Percentiles rank a stretch among this genome's conserved stretches.
Conservation (phyloP, 2,329 filamentous ascomycete species). For the Tolypocladium sp. region DNA sequence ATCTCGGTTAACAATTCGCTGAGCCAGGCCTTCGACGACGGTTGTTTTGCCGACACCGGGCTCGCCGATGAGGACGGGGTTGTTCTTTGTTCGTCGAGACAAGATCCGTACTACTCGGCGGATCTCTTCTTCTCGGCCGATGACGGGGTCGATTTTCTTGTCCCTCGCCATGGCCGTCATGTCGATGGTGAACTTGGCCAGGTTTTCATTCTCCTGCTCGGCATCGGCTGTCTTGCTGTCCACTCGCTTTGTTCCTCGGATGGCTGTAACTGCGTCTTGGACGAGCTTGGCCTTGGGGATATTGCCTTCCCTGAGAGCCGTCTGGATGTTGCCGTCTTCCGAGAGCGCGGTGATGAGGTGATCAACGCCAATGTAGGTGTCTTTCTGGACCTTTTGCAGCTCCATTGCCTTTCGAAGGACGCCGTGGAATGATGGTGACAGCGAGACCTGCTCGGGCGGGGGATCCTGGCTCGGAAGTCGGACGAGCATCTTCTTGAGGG, state of each 20-base stretch:
- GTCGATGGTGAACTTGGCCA: constrained; percentile 97
- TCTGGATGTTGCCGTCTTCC: constrained; percentile 69
- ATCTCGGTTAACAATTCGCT: constrained; percentile 92
- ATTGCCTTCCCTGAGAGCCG: constrained; percentile 73
- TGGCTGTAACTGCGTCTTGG: constrained; percentile 81
- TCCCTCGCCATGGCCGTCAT: constrained; percentile 95
- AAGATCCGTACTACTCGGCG: constrained; percentile 84
- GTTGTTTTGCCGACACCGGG: constrained; percentile 98
- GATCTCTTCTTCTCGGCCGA: constrained; percentile 93
- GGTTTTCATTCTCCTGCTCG: constrained; percentile 86
- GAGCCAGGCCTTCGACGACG: constrained; percentile 90
- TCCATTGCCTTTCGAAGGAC: constrained; percentile 79
- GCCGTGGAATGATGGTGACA: constrained; percentile 73
- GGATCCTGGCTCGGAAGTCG: constrained; percentile 90
- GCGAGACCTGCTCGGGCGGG: constrained; percentile 77
- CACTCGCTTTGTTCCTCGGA: constrained; percentile 85
- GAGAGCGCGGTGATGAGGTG: constrained; percentile 81
- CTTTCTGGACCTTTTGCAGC: constrained; percentile 93
- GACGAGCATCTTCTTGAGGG: constrained; percentile 85
- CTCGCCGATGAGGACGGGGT: constrained; percentile 94
- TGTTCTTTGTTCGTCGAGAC: constrained; percentile 94
- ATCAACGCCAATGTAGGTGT: constrained; percentile 88
- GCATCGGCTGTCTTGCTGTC: constrained; percentile 94
- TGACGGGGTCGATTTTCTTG: constrained; percentile 96
- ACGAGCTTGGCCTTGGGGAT: constrained; percentile 86